A percentile compares a stretch with the other conserved stretches of the same genome.
Evolutionary conservation across 2,329 filamentous ascomycete species (phyloP).

Genomic region (Fusarium penzigii): DNA sequence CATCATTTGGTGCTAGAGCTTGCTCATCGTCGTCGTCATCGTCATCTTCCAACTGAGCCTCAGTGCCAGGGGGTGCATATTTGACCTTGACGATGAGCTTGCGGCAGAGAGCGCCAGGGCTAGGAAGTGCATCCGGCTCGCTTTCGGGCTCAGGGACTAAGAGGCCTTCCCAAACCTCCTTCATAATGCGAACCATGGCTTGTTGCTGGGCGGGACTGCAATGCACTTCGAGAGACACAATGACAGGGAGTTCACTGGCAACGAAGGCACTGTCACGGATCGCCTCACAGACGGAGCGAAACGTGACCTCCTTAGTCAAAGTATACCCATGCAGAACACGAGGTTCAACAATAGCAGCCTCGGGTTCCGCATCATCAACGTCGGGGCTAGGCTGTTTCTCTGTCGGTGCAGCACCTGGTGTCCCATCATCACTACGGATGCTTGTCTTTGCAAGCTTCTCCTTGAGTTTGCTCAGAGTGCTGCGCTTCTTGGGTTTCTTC

Average conservation of each 20-base stretch:
- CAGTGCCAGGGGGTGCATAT: constrained; percentile 51
- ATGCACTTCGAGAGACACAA: constrained; percentile 93
- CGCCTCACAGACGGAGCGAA: constrained; percentile 80
- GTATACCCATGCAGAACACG: constrained; percentile 87
- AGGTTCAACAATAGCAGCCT: constrained; percentile 59
- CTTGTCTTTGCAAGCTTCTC: constrained; percentile 55
- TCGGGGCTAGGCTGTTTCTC: constrained; percentile 4
- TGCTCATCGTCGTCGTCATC: constrained; percentile 39
- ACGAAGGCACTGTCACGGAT: constrained; percentile 80
- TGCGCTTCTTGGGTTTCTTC: constrained; percentile 54
- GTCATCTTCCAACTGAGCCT: constrained; percentile 34
- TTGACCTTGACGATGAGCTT: constrained; percentile 89
- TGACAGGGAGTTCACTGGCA: constrained; percentile 77
- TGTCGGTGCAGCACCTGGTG: constrained; percentile 2
- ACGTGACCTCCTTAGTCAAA: constrained; percentile 83
- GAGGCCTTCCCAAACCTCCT: constrained; percentile 74
- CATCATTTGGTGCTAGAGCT: constrained; percentile 13
- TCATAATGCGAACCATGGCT: constrained; percentile 91
- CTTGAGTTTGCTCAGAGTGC: constrained; percentile 63
- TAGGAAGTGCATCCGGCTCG: constrained; percentile 57
- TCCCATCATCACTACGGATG: constrained; percentile 39
- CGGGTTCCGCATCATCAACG: constrained; percentile 19
- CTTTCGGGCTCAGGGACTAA: constrained; percentile 60
- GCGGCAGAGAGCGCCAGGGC: constrained; percentile 67
- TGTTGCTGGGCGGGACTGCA: constrained; percentile 78